Evolutionary conservation across 768 basidiomycete species (phyloP).

Genomic region (Stropharia rugosoannulata): DNA sequence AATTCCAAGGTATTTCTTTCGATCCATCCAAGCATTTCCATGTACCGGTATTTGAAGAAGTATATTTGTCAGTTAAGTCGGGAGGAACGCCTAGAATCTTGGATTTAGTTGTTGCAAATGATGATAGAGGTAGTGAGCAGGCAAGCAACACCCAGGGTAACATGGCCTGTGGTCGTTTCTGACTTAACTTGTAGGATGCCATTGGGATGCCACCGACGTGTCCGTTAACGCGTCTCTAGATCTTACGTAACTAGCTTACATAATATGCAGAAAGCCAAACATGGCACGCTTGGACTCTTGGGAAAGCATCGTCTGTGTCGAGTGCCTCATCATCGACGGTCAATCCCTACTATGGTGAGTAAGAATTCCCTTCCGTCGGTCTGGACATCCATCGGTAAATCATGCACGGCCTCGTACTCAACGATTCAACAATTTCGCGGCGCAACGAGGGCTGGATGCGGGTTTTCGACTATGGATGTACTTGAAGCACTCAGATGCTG

Average conservation of each 20-base stretch:
- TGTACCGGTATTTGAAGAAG: constrained; percentile 45
- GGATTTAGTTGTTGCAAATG: constrained; percentile 37
- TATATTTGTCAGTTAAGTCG: constrained; percentile 53
- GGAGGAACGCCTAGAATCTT: constrained; percentile 63
- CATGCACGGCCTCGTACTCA: neutral
- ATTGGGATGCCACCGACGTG: constrained; percentile 39
- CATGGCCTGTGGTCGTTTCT: constrained; percentile 33
- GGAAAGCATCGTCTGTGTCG: constrained; percentile 17
- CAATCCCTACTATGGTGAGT: constrained; percentile 43
- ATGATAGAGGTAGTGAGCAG: constrained; percentile 38
- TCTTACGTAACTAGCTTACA: constrained; percentile 21
- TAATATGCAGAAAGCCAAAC: constrained; percentile 31
- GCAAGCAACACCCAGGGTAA: constrained; percentile 51
- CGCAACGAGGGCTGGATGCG: constrained; percentile 36
- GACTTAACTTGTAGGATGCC: constrained; percentile 8
- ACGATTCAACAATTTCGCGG: constrained; percentile 1
- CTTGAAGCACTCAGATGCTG: constrained; percentile 18
- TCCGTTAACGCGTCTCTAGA: constrained; percentile 22
- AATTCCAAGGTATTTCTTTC: constrained; percentile 72
- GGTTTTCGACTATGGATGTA: constrained; percentile 32
- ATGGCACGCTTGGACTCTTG: constrained; percentile 35
- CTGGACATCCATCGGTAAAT: constrained; percentile 3
- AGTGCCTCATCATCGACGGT: constrained; percentile 40
- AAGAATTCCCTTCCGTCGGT: constrained; percentile 12
- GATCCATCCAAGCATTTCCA: constrained; percentile 86